Percentiles rank a stretch among this genome's conserved stretches.
Conservation (phyloP, 495 filamentous ascomycete species). For the Chaetomium cochliodes region DNA sequence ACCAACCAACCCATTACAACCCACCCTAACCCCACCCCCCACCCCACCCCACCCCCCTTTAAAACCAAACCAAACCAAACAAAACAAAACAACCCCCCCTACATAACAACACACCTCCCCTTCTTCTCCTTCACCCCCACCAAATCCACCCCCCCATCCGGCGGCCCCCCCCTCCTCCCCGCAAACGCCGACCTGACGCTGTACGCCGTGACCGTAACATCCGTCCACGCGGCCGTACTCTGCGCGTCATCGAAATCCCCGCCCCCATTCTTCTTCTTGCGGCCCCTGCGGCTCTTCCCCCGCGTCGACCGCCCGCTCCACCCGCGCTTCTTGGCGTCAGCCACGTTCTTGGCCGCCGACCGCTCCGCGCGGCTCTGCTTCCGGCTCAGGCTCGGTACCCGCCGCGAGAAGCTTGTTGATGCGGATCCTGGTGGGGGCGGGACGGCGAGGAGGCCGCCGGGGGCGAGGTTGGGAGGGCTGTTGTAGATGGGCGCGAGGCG, state of each 20-base stretch:
- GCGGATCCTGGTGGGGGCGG: constrained; percentile 23
- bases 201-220: constrained; percentile 43
- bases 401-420: constrained; percentile 29
- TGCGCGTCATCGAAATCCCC: constrained; percentile 37
- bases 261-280: constrained; percentile 35
- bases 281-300: constrained; percentile 30
- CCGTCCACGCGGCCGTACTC: constrained; percentile 50
- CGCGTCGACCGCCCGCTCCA: constrained; percentile 50
- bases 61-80: too few relatives aligned
- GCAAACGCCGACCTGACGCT: constrained; percentile 25
- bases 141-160: not conserved
- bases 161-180: constrained; percentile 13
- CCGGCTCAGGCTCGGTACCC: constrained; percentile 39
- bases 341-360: constrained; percentile 55
- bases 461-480: not conserved
- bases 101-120: constrained; percentile 58
- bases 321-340: constrained; percentile 53
- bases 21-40: not conserved
- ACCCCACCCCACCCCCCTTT: too few relatives aligned
- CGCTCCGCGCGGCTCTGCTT: constrained; percentile 53
- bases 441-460: constrained; percentile 56
- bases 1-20: not conserved
- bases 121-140: constrained; percentile 27
- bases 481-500: not conserved
- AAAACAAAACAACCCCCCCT: not conserved